Conservation (phyloP, 192 early-diverging fungal species). For the Coemansia sp. region DNA sequence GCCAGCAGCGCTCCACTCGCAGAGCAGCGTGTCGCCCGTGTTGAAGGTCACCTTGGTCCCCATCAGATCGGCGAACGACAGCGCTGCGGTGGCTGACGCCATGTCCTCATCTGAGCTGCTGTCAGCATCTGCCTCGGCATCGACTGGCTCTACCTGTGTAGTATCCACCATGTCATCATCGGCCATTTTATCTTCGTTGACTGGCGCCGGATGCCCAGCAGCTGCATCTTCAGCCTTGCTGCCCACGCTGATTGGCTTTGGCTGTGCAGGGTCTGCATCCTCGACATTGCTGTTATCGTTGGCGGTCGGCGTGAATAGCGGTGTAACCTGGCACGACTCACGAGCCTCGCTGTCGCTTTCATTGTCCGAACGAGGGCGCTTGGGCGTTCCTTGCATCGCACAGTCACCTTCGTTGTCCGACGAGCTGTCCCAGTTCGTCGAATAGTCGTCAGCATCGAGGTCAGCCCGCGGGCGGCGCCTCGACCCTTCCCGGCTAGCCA, state of each 20-base stretch:
- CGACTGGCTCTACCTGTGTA: neutral
- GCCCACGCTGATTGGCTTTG: too few species aligned
- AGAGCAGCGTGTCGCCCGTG: conserved; percentile 48
- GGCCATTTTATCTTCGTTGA: too few species aligned
- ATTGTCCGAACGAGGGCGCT: conserved; percentile 41
- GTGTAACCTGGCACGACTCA: neutral
- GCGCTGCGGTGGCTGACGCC: conserved; percentile 23
- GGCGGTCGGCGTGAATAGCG: neutral
- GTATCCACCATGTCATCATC: too few species aligned
- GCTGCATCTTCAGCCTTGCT: too few species aligned
- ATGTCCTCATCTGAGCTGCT: conserved; percentile 28
- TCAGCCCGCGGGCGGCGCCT: neutral
- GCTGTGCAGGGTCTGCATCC: neutral
- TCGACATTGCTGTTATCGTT: neutral
- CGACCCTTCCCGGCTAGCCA: neutral
- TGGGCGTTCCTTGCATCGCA: conserved; percentile 19
- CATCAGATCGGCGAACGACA: conserved; percentile 26
- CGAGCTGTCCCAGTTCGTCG: conserved; percentile 11
- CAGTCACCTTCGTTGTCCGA: conserved; percentile 11
- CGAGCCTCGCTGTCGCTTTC: conserved; percentile 27
- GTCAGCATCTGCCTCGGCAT: neutral
- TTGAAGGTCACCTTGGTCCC: conserved; percentile 15
- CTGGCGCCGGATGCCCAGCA: too few species aligned
- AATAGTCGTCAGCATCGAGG: neutral
- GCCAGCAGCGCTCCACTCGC: conserved; percentile 39